phyloP scores from a whole-genome alignment of 2,329 filamentous ascomycete genomes.

The Chlorencoelia australis region DNA sequence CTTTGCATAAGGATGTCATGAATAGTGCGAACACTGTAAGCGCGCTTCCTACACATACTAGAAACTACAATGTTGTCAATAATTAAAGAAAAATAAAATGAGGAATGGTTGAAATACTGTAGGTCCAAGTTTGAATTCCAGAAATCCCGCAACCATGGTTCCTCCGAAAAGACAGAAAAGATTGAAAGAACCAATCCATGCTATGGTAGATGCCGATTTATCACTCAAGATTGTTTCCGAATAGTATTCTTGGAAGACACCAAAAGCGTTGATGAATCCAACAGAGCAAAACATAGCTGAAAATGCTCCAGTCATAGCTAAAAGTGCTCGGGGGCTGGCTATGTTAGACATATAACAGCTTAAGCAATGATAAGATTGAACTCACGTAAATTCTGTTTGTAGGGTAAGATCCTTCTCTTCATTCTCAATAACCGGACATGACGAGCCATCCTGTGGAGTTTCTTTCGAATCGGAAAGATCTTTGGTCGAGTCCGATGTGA shows the following conservation, averaged over 20 bases:
- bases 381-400: constrained; percentile 8
- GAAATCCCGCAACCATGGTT: background rate
- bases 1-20: constrained; percentile 23
- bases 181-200: constrained; percentile 28
- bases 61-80: background rate
- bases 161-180: constrained; percentile 24
- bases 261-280: constrained; percentile 29
- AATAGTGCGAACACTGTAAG: constrained; percentile 6
- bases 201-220: constrained; percentile 24
- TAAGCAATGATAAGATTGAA: background rate
- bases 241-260: constrained; percentile 29
- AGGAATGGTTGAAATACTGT: constrained; percentile 4
- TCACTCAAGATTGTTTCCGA: constrained; percentile 10
- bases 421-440: too few relatives aligned
- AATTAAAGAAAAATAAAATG: constrained; percentile 5
- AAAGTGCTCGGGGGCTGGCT: constrained; percentile 4
- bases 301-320: constrained; percentile 11
- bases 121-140: constrained; percentile 24
- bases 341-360: too few relatives aligned
- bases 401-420: background rate
- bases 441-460: too few relatives aligned
- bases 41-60: constrained; percentile 3
- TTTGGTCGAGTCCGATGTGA: too few relatives aligned
- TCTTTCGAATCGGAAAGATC: too few relatives aligned
- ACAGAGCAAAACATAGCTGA: constrained; percentile 24